phyloP scores from a whole-genome alignment of 2,329 filamentous ascomycete species.

The Epichloe amarillans region DNA sequence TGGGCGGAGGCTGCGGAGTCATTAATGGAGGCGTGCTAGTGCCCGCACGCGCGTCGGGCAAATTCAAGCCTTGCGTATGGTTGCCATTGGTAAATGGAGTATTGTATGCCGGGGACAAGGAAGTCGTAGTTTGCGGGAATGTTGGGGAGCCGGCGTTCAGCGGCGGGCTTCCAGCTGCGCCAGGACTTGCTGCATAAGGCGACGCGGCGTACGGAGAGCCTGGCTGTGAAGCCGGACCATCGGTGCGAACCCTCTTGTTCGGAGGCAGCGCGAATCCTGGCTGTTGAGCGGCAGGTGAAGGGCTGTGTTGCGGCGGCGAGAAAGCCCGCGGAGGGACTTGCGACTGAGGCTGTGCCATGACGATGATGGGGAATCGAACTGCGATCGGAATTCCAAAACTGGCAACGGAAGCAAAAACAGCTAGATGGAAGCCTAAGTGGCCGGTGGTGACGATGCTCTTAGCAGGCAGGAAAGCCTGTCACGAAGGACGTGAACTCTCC shows the following conservation, averaged over 20 bases:
- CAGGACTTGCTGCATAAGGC: conserved; percentile 35
- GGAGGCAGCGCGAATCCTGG: conserved; percentile 47
- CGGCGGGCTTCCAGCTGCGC: conserved; percentile 26
- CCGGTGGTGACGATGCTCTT: conserved; percentile 16
- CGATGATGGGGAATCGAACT: conserved; percentile 2
- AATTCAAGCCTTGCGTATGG: conserved; percentile 20
- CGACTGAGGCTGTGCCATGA: conserved; percentile 48
- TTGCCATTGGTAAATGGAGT: conserved; percentile 27
- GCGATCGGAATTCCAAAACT: neutral
- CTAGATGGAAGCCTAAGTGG: neutral
- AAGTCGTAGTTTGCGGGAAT: conserved; percentile 21
- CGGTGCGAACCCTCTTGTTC: conserved; percentile 48
- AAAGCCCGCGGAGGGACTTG: conserved; percentile 39
- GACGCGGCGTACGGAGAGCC: conserved; percentile 46
- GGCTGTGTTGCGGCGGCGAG: conserved; percentile 48
- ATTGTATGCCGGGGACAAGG: conserved; percentile 18
- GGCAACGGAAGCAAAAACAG: conserved; percentile 4
- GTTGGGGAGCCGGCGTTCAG: conserved; percentile 24
- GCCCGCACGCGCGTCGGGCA: conserved; percentile 21
- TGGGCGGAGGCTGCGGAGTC: conserved; percentile 16
- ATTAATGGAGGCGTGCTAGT: conserved; percentile 18
- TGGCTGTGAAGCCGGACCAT: conserved; percentile 54
- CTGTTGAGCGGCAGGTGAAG: conserved; percentile 46
- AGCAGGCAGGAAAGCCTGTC: conserved; percentile 38
- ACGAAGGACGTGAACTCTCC: conserved; percentile 29